Evolutionary conservation across 768 basidiomycete genomes (phyloP).

Genomic region (Russula virescens): DNA sequence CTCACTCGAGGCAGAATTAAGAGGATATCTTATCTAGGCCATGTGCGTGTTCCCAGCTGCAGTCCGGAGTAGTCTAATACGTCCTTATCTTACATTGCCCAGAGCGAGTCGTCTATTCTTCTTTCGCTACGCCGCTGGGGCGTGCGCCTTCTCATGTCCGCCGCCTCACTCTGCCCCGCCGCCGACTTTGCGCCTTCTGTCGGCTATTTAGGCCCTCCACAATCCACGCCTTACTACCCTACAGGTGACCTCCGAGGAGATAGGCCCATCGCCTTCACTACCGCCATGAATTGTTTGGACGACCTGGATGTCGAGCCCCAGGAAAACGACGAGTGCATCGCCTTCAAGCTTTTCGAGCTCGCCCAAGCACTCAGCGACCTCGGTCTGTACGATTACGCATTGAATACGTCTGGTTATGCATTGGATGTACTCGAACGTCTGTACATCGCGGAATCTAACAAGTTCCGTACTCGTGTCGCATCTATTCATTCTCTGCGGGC

Average conservation of each 20-base stretch:
- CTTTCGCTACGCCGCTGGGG: background rate
- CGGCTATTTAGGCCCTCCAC: slow-evolving; percentile 2
- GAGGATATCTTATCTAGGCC: background rate
- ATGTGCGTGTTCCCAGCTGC: background rate
- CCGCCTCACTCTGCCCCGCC: slow-evolving; percentile 8
- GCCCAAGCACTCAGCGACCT: slow-evolving; percentile 17
- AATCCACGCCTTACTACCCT: slow-evolving; percentile 5
- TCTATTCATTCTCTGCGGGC: slow-evolving; percentile 2
- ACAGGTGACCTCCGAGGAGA: slow-evolving; percentile 7
- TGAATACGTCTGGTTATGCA: slow-evolving; percentile 1
- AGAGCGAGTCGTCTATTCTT: slow-evolving; percentile 1
- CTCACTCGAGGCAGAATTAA: background rate
- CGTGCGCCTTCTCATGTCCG: slow-evolving; percentile 13
- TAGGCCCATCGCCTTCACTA: background rate
- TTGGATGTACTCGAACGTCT: background rate
- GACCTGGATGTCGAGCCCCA: background rate
- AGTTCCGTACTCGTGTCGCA: background rate
- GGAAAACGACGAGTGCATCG: background rate
- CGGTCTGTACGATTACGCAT: slow-evolving; percentile 3
- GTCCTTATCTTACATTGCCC: too few relatives aligned
- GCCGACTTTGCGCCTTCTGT: slow-evolving; percentile 8
- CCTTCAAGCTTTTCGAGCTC: background rate
- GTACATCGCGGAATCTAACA: background rate
- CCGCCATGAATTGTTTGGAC: slow-evolving; percentile 9
- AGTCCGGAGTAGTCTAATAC: background rate